Evolutionary conservation across 179 eudicot species (phyloP).

Genomic region (Spinacia oleracea): DNA sequence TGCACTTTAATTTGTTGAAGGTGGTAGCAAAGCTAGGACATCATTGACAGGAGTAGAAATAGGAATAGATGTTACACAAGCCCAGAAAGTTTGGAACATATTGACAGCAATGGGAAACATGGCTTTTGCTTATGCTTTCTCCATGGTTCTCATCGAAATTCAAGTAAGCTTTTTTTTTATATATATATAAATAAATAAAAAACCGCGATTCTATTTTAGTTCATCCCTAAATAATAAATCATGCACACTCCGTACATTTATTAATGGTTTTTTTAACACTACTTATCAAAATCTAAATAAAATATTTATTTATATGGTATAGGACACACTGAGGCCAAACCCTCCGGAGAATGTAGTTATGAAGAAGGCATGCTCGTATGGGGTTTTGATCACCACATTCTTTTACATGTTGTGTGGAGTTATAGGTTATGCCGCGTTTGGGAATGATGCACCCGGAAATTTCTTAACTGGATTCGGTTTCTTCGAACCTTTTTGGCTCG

Average conservation of each 20-base stretch:
- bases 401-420: slow-evolving; percentile 60
- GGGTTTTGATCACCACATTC: slow-evolving; percentile 40
- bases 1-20: too few species aligned
- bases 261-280: background rate
- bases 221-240: too few species aligned
- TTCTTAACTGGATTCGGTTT: slow-evolving; percentile 72
- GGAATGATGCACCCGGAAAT: slow-evolving; percentile 65
- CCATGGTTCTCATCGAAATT: slow-evolving; percentile 58
- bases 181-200: too few species aligned
- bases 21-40: slow-evolving; percentile 35
- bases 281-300: background rate
- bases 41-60: slow-evolving; percentile 47
- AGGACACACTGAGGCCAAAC: slow-evolving; percentile 51
- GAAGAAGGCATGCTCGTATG: slow-evolving; percentile 48
- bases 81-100: slow-evolving; percentile 46
- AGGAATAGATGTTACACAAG: slow-evolving; percentile 36
- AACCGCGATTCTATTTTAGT: background rate
- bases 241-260: too few species aligned
- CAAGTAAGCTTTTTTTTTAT: slow-evolving; percentile 41
- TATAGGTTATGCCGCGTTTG: slow-evolving; percentile 71
- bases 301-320: background rate
- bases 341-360: slow-evolving; percentile 55
- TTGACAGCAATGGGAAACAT: slow-evolving; percentile 58
- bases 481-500: slow-evolving; percentile 70
- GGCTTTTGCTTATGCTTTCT: slow-evolving; percentile 65